A percentile compares a stretch with the other conserved stretches of the same genome.
Conservation (phyloP, 2,329 filamentous ascomycete genomes). For the Huntiella abstrusa region DNA sequence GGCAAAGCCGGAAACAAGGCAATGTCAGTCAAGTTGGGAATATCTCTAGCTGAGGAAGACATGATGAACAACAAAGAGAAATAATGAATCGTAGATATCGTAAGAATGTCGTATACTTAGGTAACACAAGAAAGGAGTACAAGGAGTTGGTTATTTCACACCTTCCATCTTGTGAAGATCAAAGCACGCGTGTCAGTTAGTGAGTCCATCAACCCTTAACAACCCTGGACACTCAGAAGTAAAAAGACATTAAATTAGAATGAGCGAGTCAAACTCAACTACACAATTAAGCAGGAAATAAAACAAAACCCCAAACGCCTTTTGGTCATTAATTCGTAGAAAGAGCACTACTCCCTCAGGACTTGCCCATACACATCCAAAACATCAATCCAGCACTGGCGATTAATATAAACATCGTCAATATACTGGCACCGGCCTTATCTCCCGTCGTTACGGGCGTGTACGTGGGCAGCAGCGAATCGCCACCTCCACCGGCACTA, state of each 20-base stretch:
- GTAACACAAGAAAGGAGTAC: too few relatives aligned
- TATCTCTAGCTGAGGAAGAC: background rate
- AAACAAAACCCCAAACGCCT: background rate
- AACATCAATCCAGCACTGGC: background rate
- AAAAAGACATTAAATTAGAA: background rate
- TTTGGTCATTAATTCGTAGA: background rate
- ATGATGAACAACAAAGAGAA: background rate
- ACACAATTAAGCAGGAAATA: background rate
- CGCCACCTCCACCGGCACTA: slow-evolving; percentile 22
- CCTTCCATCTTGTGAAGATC: too few relatives aligned
- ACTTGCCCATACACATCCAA: slow-evolving; percentile 8
- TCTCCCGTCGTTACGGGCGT: slow-evolving; percentile 25
- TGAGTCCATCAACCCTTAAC: too few relatives aligned
- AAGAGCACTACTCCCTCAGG: background rate
- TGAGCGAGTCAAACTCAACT: background rate
- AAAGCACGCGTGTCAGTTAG: too few relatives aligned
- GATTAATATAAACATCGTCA: slow-evolving; percentile 27
- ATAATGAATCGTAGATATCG: background rate
- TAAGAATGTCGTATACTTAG: background rate
- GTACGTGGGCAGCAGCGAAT: slow-evolving; percentile 18
- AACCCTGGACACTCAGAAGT: too few relatives aligned
- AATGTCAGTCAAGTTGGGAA: slow-evolving; percentile 17
- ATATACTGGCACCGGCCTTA: slow-evolving; percentile 27
- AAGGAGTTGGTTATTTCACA: too few relatives aligned
- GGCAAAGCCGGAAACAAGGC: slow-evolving; percentile 19